Percentiles rank a stretch among this genome's conserved stretches.
Evolutionary conservation across 176 grass and related monocot genomes (phyloP).

Genomic region (Eleusine indica): DNA sequence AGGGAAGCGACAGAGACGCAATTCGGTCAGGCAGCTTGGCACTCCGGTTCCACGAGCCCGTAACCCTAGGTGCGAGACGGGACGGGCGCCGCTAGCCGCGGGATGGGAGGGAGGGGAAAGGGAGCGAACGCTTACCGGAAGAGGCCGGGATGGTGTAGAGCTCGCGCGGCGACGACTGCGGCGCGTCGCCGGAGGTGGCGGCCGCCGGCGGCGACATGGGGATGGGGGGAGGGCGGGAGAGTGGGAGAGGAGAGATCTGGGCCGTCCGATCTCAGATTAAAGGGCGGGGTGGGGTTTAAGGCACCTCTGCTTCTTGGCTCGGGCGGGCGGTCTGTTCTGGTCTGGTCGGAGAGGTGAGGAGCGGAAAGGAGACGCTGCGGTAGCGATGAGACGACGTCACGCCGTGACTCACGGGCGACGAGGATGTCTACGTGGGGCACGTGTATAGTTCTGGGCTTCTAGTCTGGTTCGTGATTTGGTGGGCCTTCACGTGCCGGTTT

Average conservation of each 20-base stretch:
- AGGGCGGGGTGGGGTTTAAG: slow-evolving; percentile 22
- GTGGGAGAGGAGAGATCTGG: slow-evolving; percentile 13
- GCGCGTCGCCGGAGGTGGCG: slow-evolving; percentile 39
- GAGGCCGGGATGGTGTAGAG: slow-evolving; percentile 77
- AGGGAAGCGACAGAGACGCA: background rate
- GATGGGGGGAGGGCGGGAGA: slow-evolving; percentile 42
- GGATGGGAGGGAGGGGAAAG: background rate
- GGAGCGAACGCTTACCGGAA: slow-evolving; percentile 34
- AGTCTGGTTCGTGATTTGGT: background rate
- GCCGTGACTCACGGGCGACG: background rate
- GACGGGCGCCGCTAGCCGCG: background rate
- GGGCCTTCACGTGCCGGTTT: background rate
- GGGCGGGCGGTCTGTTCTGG: slow-evolving; percentile 9
- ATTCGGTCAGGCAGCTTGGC: slow-evolving; percentile 22
- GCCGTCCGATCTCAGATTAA: slow-evolving; percentile 54
- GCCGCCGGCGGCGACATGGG: slow-evolving; percentile 52
- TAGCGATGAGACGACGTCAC: background rate
- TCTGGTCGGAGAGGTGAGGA: background rate
- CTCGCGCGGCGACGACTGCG: slow-evolving; percentile 38
- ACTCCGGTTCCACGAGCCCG: background rate
- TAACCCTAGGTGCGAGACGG: slow-evolving; percentile 47
- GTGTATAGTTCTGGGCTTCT: background rate
- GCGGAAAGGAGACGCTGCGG: background rate
- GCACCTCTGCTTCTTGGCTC: background rate
- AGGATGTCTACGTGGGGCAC: background rate